A percentile compares a stretch with the other conserved stretches of the same genome.
Conservation (phyloP, 495 filamentous ascomycete genomes). For the Neurospora africana region DNA sequence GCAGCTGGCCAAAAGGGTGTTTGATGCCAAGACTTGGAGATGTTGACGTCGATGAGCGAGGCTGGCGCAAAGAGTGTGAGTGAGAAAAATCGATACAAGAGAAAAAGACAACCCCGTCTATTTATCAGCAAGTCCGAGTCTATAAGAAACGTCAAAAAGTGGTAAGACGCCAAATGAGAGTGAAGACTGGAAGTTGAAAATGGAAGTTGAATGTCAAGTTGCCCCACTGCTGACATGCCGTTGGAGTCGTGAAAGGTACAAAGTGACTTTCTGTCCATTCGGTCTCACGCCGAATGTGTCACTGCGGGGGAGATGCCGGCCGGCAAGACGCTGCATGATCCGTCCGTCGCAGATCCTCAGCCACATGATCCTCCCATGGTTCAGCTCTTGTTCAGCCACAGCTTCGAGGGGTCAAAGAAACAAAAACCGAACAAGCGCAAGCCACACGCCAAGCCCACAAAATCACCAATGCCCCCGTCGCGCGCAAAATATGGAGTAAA, state of each 20-base stretch:
- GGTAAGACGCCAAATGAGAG: not conserved
- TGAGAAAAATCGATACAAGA: not conserved
- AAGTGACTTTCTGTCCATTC: not conserved
- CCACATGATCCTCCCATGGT: not conserved
- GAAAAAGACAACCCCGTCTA: not conserved
- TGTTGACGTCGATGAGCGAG: not conserved
- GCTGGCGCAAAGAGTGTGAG: not conserved
- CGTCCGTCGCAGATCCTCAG: not conserved
- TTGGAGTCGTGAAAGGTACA: not conserved
- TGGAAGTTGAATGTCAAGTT: not conserved
- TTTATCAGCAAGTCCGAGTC: not conserved
- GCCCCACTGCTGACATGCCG: not conserved
- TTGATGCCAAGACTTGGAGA: not conserved
- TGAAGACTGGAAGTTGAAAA: not conserved
- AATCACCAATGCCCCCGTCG: conserved; percentile 9
- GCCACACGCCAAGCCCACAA: conserved; percentile 9
- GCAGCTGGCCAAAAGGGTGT: not conserved
- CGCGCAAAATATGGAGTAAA: not conserved
- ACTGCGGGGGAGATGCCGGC: conserved; percentile 7
- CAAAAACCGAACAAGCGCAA: not conserved
- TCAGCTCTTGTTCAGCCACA: not conserved
- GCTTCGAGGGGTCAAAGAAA: not conserved
- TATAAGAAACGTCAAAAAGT: not conserved
- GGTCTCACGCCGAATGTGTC: conserved; percentile 28
- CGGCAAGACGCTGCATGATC: not conserved